Evolutionary conservation across 176 grass and related monocot genomes (phyloP), one percentile per base, ranked within the genome.

Genomic region (Avena eriantha): DNA sequence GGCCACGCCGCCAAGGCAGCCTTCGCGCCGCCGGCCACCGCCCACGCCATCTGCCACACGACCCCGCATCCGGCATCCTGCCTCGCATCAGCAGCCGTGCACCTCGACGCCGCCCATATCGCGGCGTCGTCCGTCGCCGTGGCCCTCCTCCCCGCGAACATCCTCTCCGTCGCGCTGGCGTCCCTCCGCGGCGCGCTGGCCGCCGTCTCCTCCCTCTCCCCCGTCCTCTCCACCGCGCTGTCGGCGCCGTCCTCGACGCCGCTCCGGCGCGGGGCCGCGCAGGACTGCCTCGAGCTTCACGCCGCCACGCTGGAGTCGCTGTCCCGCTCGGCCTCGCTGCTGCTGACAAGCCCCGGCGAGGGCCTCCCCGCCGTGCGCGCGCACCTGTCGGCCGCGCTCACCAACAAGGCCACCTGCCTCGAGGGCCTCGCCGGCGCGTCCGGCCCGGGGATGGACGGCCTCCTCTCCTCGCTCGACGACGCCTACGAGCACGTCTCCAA

Each of bases 251-350:
- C 43, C 26, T 4, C 55, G 48, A 56, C 78, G 56, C 78, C 34
- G 41, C 88, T 87, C 77, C 86, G 75, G 35, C 88, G 72, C 77
- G 80, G 92, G 50, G 90, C 94, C 6, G 77, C 88, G 56, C 89
- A 88, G 80, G 94, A 96, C 77, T 96, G 94, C 87, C 45, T 67
- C 3, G 91, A 96, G 60, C 92, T 96, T 34, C 91, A 93, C 83
- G 69, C 13, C 10, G 73, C 87, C 10, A 81, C 92, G 33, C 46
- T 88, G 8, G 61, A 17, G 2, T 93, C 91, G 9, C 91, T 92
- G 43, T 72, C 85, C 41, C 88, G 73, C 69, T 79, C 90, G 56
- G 39, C 88, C 1, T 59, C 83, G 39, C 41, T 92, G 39, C 41
- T 92, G 12, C 65, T 91, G 3, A 29, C 73, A 39, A 50, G 63